Conservation (phyloP, 371 early-diverging fungal species). For the Mucor mucedo region DNA sequence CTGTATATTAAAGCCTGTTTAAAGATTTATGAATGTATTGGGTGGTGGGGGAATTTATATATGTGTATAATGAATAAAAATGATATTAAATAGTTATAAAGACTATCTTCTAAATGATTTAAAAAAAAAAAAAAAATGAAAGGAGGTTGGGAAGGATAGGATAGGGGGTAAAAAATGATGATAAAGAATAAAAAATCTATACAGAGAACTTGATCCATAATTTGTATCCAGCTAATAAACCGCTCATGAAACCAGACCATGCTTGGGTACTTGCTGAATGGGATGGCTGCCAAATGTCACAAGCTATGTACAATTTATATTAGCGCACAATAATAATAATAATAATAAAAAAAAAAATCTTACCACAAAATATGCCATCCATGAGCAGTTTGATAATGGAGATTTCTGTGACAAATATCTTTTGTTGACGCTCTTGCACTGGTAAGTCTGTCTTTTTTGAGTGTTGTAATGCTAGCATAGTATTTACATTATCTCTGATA, state of each 20-base stretch:
- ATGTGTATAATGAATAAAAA: background rate
- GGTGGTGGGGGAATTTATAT: background rate
- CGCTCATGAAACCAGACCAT: constrained; percentile 72
- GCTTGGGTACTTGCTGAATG: constrained; percentile 74
- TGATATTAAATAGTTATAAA: background rate
- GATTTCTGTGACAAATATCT: constrained; percentile 51
- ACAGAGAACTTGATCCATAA: constrained; percentile 54
- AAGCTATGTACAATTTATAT: constrained; percentile 50
- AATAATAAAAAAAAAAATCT: constrained; percentile 22
- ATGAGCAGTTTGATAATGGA: constrained; percentile 61
- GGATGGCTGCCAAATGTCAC: constrained; percentile 68
- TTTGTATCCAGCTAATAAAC: constrained; percentile 71
- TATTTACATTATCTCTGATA: constrained; percentile 34
- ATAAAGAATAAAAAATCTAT: background rate
- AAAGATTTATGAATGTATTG: background rate
- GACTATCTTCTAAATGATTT: background rate
- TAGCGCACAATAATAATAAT: background rate
- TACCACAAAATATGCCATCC: constrained; percentile 74
- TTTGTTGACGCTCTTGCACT: constrained; percentile 25
- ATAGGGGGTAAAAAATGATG: background rate
- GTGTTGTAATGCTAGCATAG: constrained; percentile 1
- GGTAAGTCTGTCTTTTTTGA: background rate
- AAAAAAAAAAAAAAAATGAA: too few relatives aligned
- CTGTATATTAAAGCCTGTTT: background rate
- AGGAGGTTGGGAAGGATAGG: background rate